These are phyloP conservation scores for Eucalyptus pauciflora DNA, from an alignment of 345 rosid species.

Conservation along the genomic window DNA sequence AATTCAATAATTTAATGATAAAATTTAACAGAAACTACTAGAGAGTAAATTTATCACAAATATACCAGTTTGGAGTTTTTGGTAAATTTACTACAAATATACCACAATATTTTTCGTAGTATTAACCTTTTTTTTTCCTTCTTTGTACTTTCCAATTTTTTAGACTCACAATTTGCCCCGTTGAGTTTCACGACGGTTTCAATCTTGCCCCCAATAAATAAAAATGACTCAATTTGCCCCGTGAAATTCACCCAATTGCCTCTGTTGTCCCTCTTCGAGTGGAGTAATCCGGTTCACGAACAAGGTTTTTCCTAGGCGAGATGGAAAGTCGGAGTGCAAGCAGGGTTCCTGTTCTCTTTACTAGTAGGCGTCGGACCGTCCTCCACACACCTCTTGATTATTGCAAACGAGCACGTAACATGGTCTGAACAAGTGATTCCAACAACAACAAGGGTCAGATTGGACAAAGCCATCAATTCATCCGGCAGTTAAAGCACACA, in stretches of 20 bases:
- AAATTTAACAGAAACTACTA: accelerated
- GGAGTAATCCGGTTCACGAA: not conserved
- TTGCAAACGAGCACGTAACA: not conserved
- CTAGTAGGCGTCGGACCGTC: not conserved
- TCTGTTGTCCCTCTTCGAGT: not conserved
- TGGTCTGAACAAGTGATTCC: not conserved
- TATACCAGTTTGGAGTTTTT: accelerated
- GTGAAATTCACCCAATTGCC: not conserved
- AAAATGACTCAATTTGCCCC: not conserved
- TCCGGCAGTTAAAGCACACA: not conserved
- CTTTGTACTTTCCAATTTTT: not conserved
- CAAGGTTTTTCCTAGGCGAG: not conserved
- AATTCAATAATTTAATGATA: too few relatives aligned
- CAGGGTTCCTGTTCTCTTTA: not conserved
- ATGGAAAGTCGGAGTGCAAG: not conserved
- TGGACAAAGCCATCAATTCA: not conserved
- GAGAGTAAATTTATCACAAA: too few relatives aligned
- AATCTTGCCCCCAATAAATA: not conserved
- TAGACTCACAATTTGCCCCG: not conserved
- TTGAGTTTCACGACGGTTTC: not conserved
- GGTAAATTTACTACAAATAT: too few relatives aligned
- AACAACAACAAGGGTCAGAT: not conserved
- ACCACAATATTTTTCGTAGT: too few relatives aligned
- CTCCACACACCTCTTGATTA: not conserved
- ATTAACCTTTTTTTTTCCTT: not conserved